Percentiles rank a stretch among this genome's conserved stretches.
These are phyloP conservation scores for Termitomyces sp. DNA, from an alignment of 768 basidiomycete genomes.

Conservation along the genomic window DNA sequence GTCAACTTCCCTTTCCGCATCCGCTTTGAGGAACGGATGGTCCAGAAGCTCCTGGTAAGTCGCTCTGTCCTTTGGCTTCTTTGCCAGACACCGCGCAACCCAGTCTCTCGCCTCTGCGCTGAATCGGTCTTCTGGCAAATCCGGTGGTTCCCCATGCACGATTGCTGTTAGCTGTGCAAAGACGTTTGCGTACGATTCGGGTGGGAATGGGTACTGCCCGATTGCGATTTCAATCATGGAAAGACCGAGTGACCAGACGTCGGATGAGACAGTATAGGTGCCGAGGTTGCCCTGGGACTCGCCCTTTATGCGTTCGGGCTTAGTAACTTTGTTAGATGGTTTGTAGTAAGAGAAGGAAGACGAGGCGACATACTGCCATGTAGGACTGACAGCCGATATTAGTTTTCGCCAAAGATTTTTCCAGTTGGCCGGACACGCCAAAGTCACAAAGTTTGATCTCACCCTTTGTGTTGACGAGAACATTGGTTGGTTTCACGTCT, in stretches of 20 bases:
- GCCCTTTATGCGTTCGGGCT: slow-evolving; percentile 96
- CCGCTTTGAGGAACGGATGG: slow-evolving; percentile 75
- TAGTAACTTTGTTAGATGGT: slow-evolving; percentile 1
- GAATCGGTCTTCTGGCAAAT: slow-evolving; percentile 70
- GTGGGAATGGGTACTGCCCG: slow-evolving; percentile 93
- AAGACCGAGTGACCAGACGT: slow-evolving; percentile 96
- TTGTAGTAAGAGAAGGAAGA: not conserved
- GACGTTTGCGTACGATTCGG: slow-evolving; percentile 95
- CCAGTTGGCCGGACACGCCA: slow-evolving; percentile 97
- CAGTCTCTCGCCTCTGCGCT: slow-evolving; percentile 74
- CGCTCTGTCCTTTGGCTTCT: slow-evolving; percentile 74
- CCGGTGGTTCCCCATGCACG: slow-evolving; percentile 90
- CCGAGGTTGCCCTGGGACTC: slow-evolving; percentile 83
- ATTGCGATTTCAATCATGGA: slow-evolving; percentile 91
- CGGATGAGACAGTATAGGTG: slow-evolving; percentile 94
- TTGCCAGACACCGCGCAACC: slow-evolving; percentile 75
- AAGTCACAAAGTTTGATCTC: slow-evolving; percentile 96
- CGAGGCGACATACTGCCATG: slow-evolving; percentile 76
- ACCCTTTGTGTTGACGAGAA: slow-evolving; percentile 86
- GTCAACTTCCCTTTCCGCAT: slow-evolving; percentile 58
- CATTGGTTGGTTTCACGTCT: slow-evolving; percentile 95
- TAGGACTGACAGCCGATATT: slow-evolving; percentile 99
- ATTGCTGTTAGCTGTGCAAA: slow-evolving; percentile 97
- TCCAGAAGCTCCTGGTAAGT: slow-evolving; percentile 81
- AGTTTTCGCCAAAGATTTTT: slow-evolving; percentile 94